Evolutionary conservation across 1,139 yeast genomes (phyloP), one percentile per base, ranked within the genome.

Genomic region (Yamadazyma membranifaciens): DNA sequence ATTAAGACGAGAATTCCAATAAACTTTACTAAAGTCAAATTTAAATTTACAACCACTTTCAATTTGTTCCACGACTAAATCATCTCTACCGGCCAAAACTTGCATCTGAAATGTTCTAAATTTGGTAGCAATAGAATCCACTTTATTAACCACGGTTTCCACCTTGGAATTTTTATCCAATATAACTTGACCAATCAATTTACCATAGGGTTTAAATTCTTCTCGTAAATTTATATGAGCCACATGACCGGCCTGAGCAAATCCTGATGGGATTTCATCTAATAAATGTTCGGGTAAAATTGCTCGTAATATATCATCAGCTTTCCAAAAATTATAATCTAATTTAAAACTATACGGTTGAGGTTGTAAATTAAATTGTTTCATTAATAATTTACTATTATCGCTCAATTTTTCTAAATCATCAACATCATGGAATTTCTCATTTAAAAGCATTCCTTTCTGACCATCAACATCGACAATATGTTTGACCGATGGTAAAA

Each of bases 1-100:
- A 52, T 89, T 94, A 41, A 94, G 70, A 51, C 98, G 76, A 11
- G 98, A 88, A 62, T 94, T 94, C 99, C 99, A 94, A 63, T 94
- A 94, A 7, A 94, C 98, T 54, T 87, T 86, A 46, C 87, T 79
- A 59, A 94, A 94, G 59, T 94, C 96, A 62, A 94, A 92, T 36
- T 70, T 76, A 66, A 94, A 94, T 14, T 69, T 63, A 66, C 98
- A 94, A 27, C 88, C 88, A 45, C 94, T 81, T 60, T 94, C 98
- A 49, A 74, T 79, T 60, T 92, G 98, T 48, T 87, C 91, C 13
- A 92, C 98, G 33, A 80, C 59, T 48, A 87, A 78, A 51, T 84
- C 79, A 36, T 73, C 71, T 41, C 70, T 77, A 6, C 98, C 98
- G 0, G 98, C 98, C 42, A 94, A 70, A 0, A 94, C 82, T 47